Percentiles rank a stretch among this genome's conserved stretches.
These are phyloP conservation scores for Leccinum colubrinum DNA, from an alignment of 1,284 basidiomycete species.

Conservation along the genomic window DNA sequence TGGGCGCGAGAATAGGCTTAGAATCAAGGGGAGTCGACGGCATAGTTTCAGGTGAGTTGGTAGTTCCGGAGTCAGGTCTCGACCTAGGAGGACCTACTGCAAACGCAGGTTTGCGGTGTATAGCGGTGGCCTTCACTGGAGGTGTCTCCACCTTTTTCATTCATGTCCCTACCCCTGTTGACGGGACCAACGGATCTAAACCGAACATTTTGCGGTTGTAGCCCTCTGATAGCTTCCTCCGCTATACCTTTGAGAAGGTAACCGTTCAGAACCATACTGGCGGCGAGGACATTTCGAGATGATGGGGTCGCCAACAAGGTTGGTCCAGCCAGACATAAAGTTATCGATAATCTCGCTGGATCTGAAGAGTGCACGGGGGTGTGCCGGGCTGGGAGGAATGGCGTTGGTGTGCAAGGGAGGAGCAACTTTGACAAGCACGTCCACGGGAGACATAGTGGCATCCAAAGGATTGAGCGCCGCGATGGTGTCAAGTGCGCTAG, in stretches of 20 bases:
- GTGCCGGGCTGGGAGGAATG: slow-evolving; percentile 34
- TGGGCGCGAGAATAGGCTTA: slow-evolving; percentile 27
- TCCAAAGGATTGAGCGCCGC: slow-evolving; percentile 36
- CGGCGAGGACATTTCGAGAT: slow-evolving; percentile 90
- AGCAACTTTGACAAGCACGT: slow-evolving; percentile 71
- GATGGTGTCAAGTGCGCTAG: slow-evolving; percentile 59
- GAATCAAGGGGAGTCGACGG: slow-evolving; percentile 11
- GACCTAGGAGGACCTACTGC: slow-evolving; percentile 25
- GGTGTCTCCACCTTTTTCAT: slow-evolving; percentile 19
- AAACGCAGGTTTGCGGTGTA: slow-evolving; percentile 24
- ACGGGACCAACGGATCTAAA: slow-evolving; percentile 47
- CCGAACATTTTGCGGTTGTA: slow-evolving; percentile 43
- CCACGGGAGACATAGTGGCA: slow-evolving; percentile 30
- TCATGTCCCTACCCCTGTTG: slow-evolving; percentile 28
- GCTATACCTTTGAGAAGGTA: slow-evolving; percentile 87
- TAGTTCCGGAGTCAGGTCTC: slow-evolving; percentile 14
- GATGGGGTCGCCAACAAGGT: slow-evolving; percentile 92
- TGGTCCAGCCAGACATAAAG: slow-evolving; percentile 92
- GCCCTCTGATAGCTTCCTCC: slow-evolving; percentile 38
- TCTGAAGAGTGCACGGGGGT: slow-evolving; percentile 24
- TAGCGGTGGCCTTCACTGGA: slow-evolving; percentile 9
- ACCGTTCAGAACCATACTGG: slow-evolving; percentile 91
- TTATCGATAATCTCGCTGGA: slow-evolving; percentile 60
- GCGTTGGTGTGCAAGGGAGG: slow-evolving; percentile 65
- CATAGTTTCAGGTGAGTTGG: slow-evolving; percentile 19